Evolutionary conservation across 78 protist genomes (phyloP), one percentile per base, ranked within the genome.

Genomic region (Mantamonas sphyraenae): DNA sequence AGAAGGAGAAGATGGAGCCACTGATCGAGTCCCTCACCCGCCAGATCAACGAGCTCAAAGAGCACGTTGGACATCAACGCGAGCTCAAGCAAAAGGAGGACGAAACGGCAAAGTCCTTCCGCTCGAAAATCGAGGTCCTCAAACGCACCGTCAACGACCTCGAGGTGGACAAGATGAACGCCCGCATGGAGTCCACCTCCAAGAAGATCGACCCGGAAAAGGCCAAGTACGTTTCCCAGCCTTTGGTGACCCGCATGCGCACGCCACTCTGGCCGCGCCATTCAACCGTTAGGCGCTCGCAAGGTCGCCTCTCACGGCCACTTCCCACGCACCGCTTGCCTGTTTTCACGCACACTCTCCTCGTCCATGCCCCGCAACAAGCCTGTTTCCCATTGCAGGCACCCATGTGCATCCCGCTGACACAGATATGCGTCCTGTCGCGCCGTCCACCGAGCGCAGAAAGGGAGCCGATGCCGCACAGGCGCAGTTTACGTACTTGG

Each of bases 151-250:
- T 64, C 20, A 8, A 1, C 56, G 43, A 64, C 58, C 34, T 43
- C 35, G 69, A 64, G 57, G 58, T 57, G 3, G 69, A 64, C 33
- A 64, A 64, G 57, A 30, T 64, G 26, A 39, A 43, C 47, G 69
- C 69, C 17, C 58, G 43, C 58, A 30, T 19, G 33, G 69, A 30
- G 10, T 12, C 33, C 19, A 22, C 40, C 22, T 42, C 65, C 22
- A 14, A 16, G 14, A 1, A 34, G 30, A 10, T 24, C 20, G 28
- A 34, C 64, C 35, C 30, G 42, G 5, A 24, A 28, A 42, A 58
- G 24, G 47, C 24, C 47, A 12, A 7, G 47, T 10, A 7, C 47
- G 47, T n/a, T n/a, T n/a, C n/a, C n/a, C n/a, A n/a, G n/a, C n/a
- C n/a, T n/a, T n/a, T n/a, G n/a, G n/a, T n/a, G n/a, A n/a, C n/a